These are phyloP conservation scores for Solanum phureja DNA, from an alignment of 257 asterid species.

Conservation along the genomic window DNA sequence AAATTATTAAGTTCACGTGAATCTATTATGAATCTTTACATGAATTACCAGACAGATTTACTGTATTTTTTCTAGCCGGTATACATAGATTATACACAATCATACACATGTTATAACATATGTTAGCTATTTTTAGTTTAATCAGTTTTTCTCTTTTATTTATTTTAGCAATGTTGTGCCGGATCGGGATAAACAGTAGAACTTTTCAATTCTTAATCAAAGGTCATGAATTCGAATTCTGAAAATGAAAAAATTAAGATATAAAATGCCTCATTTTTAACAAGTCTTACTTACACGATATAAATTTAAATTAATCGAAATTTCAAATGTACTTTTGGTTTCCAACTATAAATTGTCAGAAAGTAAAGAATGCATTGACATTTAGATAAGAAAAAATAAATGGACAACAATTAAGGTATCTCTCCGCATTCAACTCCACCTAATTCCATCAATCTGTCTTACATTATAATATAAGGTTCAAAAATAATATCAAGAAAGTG, in stretches of 20 bases:
- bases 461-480: not conserved
- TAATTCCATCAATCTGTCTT: not conserved
- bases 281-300: accelerated
- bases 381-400: not conserved
- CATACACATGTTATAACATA: too few relatives aligned
- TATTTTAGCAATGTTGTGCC: not conserved
- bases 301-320: too few relatives aligned
- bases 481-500: too few relatives aligned
- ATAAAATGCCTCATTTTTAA: too few relatives aligned
- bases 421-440: constrained; percentile 1
- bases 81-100: not conserved
- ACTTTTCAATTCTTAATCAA: too few relatives aligned
- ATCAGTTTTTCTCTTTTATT: not conserved
- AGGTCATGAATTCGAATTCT: not conserved
- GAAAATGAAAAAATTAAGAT: too few relatives aligned
- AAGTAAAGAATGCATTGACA: not conserved
- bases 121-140: not conserved
- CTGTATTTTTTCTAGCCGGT: not conserved
- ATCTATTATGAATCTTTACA: too few relatives aligned
- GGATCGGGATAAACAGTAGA: not conserved
- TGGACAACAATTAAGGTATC: not conserved
- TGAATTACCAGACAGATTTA: too few relatives aligned
- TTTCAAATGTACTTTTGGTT: not conserved
- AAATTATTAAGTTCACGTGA: too few relatives aligned
- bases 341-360: not conserved